A percentile compares a stretch with the other conserved stretches of the same genome.
phyloP scores from a whole-genome alignment of 768 basidiomycete species.

The Gelatoporia subvermispora region DNA sequence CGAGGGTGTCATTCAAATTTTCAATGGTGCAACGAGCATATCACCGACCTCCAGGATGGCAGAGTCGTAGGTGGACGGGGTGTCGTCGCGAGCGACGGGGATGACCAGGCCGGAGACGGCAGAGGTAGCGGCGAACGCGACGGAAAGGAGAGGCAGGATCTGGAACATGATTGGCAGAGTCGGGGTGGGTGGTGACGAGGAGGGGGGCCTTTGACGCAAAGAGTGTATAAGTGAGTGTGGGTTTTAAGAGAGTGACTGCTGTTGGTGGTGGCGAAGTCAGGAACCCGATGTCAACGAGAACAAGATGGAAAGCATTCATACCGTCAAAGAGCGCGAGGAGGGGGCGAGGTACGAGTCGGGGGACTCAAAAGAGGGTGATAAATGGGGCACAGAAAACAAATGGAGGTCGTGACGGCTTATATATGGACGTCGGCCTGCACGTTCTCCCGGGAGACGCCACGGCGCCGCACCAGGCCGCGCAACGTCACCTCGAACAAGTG shows the following conservation, averaged over 20 bases:
- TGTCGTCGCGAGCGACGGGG: constrained; percentile 35
- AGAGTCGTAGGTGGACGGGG: constrained; percentile 33
- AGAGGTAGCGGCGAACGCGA: constrained; percentile 40
- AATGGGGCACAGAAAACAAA: constrained; percentile 14
- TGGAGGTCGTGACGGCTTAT: not conserved
- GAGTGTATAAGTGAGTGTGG: constrained; percentile 15
- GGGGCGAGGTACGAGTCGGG: constrained; percentile 11
- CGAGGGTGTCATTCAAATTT: constrained; percentile 3
- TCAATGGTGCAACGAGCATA: not conserved
- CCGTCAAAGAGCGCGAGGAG: constrained; percentile 19
- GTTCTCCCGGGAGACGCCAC: not conserved
- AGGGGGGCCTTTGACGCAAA: constrained; percentile 17
- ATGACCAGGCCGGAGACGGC: constrained; percentile 32
- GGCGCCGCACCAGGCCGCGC: not conserved
- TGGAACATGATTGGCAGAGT: constrained; percentile 22
- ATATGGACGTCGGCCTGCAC: constrained; percentile 2
- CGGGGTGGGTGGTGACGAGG: constrained; percentile 1
- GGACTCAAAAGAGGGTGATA: constrained; percentile 15
- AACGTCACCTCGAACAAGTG: not conserved
- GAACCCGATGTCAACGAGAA: constrained; percentile 1
- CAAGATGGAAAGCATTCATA: constrained; percentile 6
- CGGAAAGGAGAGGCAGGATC: constrained; percentile 34
- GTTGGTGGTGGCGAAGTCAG: constrained; percentile 4
- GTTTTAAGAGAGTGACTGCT: constrained; percentile 22
- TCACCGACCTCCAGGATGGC: constrained; percentile 39